Evolutionary conservation across 2,329 filamentous ascomycete species (phyloP), one percentile per base, ranked within the genome.

Genomic region (Botryotinia convoluta): DNA sequence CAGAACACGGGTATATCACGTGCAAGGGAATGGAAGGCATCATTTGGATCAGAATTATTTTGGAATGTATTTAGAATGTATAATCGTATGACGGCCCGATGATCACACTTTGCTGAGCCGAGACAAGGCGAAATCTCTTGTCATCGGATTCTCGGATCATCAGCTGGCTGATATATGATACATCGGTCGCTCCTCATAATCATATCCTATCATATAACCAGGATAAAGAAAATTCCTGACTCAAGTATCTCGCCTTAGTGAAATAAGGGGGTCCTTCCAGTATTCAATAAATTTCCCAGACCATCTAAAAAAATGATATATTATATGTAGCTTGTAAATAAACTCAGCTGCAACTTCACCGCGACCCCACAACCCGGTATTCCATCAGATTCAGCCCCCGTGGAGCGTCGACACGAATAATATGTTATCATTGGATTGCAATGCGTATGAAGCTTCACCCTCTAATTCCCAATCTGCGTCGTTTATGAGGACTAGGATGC

Each of bases 381-480:
- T 45, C 29, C 39, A 60, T 61, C 39, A 70, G 14, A 32, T 68
- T 80, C 88, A 98, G 74, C 96, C 96, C 73, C 96, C 96, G 82
- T 99, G 96, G 75, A 99, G 86, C 29, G 96, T 99, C 75, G 95
- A 98, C 75, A 99, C 95, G 84, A 99, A 99, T 77, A 98, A 86
- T 78, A 99, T 93, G 81, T 93, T 95, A 84, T 99, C 96, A 74
- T 90, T 88, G 75, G 86, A 83, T 83, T 95, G 90, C 73, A 99
- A 84, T 83, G 94, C 91, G 81, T 98, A 98, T 77, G 90, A 88
- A 81, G 96, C 94, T 83, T 98, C 95, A 29, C 95, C 96, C 83
- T 98, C 96, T 20, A 99, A 88, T 83, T 98, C 96, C 96, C 96
- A 99, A 82, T 99, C 96, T 39, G 94, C 93, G 79, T 99, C 96